Evolutionary conservation across 2,329 filamentous ascomycete species (phyloP), one percentile per base, ranked within the genome.

Genomic region (Epichloe coenophiala): DNA sequence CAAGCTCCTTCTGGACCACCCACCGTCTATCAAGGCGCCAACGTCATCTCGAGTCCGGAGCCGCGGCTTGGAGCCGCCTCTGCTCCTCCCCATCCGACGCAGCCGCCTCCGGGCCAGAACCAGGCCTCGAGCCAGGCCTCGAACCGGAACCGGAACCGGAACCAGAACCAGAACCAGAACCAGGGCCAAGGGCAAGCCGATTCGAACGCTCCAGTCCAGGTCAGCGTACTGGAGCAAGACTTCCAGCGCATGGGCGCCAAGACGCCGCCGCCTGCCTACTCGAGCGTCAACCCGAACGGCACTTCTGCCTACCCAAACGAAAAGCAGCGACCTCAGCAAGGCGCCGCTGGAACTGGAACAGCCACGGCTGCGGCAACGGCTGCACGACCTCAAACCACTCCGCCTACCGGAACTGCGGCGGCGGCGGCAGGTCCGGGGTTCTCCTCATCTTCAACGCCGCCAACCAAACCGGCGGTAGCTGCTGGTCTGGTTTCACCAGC

Each of bases 211-310:
- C 61, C 64, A 48, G 65, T 80, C 35, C 80, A 83, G 57, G 74
- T 80, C 53, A 88, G 80, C 68, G 78, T 86, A n/a, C 67, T 95
- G 37, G 87, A 94, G 61, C 84, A 89, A 59, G 90, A 95, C 58
- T 86, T 95, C 63, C 82, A 88, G 58, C 81, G 88, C 17, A 77
- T 95, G 76, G 81, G 88, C 57, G 76, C 83, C 33, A 86, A 88
- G 21, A 89, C 88, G 49, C 90, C 91, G 13, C 93, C 93, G 19
- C 93, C 93, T n/a, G 91, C 93, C 5, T 98, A 98, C 66, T 93
- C 88, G 9, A 93, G 84, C 59, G 79, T 95, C 44, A 80, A 74
- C 51, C 67, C 73, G 0, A 68, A 66, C 40, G 66, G 68, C 31
- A 61, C 73, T 65, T 59, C 81, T 68, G 58, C 78, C 69, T 93